A percentile compares a stretch with the other conserved stretches of the same genome.
Conservation (phyloP, 768 basidiomycete genomes). For the Pilatotrama ljubarskyi region DNA sequence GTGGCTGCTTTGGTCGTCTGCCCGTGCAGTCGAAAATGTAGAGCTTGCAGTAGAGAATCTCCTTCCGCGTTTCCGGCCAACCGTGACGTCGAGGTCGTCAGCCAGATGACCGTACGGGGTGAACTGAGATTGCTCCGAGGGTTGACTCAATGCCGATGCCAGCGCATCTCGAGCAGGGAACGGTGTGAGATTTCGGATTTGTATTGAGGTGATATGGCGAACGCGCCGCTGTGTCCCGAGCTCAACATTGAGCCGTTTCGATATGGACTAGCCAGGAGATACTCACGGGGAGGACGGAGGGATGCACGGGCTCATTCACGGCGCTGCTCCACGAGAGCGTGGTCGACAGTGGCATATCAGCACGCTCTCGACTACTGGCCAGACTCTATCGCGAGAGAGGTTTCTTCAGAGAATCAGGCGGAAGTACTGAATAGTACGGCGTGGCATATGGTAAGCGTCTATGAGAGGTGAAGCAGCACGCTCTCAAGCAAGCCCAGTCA, state of each 20-base stretch:
- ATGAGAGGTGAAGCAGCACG: background rate
- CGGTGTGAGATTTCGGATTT: conserved; percentile 81
- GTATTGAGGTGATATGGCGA: conserved; percentile 70
- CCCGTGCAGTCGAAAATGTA: conserved; percentile 45
- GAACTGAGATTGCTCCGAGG: conserved; percentile 62
- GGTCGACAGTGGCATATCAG: conserved; percentile 1
- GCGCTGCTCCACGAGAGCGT: background rate
- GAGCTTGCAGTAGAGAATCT: conserved; percentile 59
- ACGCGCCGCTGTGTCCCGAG: conserved; percentile 53
- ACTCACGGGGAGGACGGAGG: conserved; percentile 2
- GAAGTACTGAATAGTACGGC: background rate
- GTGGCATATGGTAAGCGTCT: conserved; percentile 5
- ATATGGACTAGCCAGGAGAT: no score
- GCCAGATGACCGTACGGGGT: conserved; percentile 55
- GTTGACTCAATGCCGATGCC: conserved; percentile 71
- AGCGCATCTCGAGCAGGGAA: conserved; percentile 79
- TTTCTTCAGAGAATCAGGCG: conserved; percentile 1
- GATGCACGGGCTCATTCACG: background rate
- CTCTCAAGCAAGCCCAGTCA: background rate
- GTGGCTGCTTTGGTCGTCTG: conserved; percentile 42
- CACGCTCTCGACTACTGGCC: background rate
- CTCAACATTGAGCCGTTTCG: background rate
- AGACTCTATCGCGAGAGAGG: background rate
- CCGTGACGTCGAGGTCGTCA: conserved; percentile 69
- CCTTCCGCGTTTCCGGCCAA: conserved; percentile 59